Percentiles rank a stretch among this genome's conserved stretches.
Conservation (phyloP, 2,329 filamentous ascomycete genomes). For the Xylaria sp. region DNA sequence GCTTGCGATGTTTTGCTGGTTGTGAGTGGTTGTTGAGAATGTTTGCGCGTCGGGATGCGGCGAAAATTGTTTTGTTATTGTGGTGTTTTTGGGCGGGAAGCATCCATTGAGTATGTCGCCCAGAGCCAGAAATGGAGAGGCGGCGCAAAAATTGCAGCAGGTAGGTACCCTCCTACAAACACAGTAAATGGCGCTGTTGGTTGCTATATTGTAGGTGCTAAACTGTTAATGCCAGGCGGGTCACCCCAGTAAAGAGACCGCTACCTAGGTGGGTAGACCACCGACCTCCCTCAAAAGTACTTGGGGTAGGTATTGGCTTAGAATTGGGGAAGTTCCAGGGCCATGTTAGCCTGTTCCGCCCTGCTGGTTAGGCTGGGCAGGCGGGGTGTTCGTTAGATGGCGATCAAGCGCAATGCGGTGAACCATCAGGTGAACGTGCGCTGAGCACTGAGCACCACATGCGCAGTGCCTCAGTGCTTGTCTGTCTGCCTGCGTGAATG, state of each 20-base stretch:
- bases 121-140: slow-evolving; percentile 44
- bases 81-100: slow-evolving; percentile 43
- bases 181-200: not conserved
- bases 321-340: slow-evolving; percentile 36
- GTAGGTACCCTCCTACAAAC: not conserved
- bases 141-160: slow-evolving; percentile 41
- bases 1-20: slow-evolving; percentile 18
- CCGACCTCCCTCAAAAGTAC: not conserved
- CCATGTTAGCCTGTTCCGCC: slow-evolving; percentile 5
- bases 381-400: not conserved
- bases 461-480: too few relatives aligned
- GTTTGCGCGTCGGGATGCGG: slow-evolving; percentile 45
- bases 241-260: not conserved
- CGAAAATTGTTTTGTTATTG: slow-evolving; percentile 49
- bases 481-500: not conserved
- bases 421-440: not conserved
- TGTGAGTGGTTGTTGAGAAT: slow-evolving; percentile 32
- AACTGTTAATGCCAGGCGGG: not conserved
- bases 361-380: not conserved
- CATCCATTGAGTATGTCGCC: slow-evolving; percentile 36
- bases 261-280: not conserved
- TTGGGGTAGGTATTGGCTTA: slow-evolving; percentile 8
- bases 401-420: slow-evolving; percentile 8
- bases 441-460: not conserved
- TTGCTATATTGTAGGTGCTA: slow-evolving; percentile 1